phyloP scores from a whole-genome alignment of 768 basidiomycete genomes.

The Gyrodon lividus region DNA sequence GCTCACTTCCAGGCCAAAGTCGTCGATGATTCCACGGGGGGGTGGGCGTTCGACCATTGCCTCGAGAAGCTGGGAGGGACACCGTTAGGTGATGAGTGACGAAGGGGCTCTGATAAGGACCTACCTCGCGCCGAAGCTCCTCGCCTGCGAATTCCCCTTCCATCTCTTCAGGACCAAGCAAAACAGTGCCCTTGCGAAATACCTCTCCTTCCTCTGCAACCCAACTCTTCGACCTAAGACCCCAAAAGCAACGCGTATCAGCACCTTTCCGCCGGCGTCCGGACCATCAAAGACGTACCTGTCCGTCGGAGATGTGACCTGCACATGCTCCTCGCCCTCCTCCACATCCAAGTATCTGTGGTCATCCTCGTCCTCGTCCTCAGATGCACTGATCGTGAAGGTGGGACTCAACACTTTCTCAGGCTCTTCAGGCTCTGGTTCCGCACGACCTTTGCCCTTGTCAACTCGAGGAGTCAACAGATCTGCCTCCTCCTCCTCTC shows the following conservation, averaged over 20 bases:
- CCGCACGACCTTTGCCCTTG: slow-evolving; percentile 76
- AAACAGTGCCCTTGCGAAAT: slow-evolving; percentile 83
- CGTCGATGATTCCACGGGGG: slow-evolving; percentile 67
- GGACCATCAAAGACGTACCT: slow-evolving; percentile 41
- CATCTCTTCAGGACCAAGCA: slow-evolving; percentile 83
- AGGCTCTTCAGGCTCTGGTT: slow-evolving; percentile 62
- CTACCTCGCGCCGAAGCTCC: slow-evolving; percentile 76
- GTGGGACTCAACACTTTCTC: slow-evolving; percentile 75
- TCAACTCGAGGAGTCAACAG: slow-evolving; percentile 65
- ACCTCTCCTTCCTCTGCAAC: slow-evolving; percentile 96
- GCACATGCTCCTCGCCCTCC: slow-evolving; percentile 31
- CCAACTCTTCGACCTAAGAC: slow-evolving; percentile 66
- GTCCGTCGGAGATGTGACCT: slow-evolving; percentile 39
- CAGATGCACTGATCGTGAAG: slow-evolving; percentile 51
- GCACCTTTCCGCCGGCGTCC: not conserved
- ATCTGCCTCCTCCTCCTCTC: slow-evolving; percentile 27
- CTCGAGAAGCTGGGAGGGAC: slow-evolving; percentile 64
- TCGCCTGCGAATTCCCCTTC: slow-evolving; percentile 89
- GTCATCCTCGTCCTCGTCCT: slow-evolving; percentile 48
- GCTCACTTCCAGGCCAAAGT: slow-evolving; percentile 45
- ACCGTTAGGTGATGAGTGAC: not conserved
- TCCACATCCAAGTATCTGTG: slow-evolving; percentile 34
- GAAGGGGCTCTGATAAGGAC: slow-evolving; percentile 9
- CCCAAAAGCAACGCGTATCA: not conserved
- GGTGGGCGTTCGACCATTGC: slow-evolving; percentile 86